Percentiles rank a stretch among this genome's conserved stretches.
phyloP scores from a whole-genome alignment of 1,284 basidiomycete species.

The Austropuccinia psidii region DNA sequence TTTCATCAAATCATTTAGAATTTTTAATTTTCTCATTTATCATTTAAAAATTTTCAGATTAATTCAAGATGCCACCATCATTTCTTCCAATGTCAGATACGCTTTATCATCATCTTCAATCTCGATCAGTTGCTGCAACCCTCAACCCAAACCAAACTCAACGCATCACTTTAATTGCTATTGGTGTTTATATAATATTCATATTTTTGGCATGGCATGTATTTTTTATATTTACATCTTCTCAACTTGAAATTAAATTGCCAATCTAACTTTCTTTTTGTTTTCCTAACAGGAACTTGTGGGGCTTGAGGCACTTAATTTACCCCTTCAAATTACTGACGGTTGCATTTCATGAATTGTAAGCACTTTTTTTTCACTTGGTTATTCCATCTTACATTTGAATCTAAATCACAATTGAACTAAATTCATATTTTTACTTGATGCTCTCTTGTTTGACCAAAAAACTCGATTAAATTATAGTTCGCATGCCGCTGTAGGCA shows the following conservation, averaged over 20 bases:
- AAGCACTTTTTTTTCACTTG: neutral
- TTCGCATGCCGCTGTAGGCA: constrained; percentile 47
- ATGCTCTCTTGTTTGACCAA: neutral
- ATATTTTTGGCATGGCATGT: constrained; percentile 24
- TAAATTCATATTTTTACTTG: neutral
- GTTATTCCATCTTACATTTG: constrained; percentile 26
- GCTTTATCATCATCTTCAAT: neutral
- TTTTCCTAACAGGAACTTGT: constrained; percentile 39
- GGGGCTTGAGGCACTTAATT: constrained; percentile 38
- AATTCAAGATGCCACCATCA: too few species aligned
- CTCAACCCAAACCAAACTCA: constrained; percentile 14
- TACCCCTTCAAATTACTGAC: constrained; percentile 47
- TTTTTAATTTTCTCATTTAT: too few species aligned
- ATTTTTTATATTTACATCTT: neutral
- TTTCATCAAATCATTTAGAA: too few species aligned
- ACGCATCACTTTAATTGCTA: constrained; percentile 8
- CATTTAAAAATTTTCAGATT: too few species aligned
- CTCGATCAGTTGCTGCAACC: constrained; percentile 10
- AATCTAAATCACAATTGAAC: constrained; percentile 34
- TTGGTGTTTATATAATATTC: constrained; percentile 24
- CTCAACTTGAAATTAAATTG: neutral
- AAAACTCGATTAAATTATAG: constrained; percentile 37
- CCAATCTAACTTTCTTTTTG: too few species aligned
- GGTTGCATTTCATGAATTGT: constrained; percentile 34
- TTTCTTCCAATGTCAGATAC: too few species aligned